A percentile compares a stretch with the other conserved stretches of the same genome.
Evolutionary conservation across 2,329 filamentous ascomycete genomes (phyloP).

Genomic region (Ophiostoma australiae): DNA sequence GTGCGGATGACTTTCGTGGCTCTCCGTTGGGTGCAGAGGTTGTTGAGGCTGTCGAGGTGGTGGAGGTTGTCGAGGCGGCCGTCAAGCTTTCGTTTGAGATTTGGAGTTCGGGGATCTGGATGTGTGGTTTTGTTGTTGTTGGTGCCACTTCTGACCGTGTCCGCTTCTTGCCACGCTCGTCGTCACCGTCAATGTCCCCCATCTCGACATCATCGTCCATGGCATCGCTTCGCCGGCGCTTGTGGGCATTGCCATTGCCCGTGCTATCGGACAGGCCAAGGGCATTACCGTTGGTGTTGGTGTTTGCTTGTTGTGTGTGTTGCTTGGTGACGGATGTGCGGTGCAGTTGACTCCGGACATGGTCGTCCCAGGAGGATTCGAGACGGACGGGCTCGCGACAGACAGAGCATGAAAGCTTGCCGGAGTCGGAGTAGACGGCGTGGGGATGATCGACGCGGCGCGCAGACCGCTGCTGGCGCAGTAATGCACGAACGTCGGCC

Average conservation of each 20-base stretch:
- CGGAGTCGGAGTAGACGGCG: slow-evolving; percentile 51
- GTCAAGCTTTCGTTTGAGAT: neutral
- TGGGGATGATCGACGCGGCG: slow-evolving; percentile 67
- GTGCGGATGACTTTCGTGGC: slow-evolving; percentile 23
- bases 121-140: neutral
- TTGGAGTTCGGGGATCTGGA: neutral
- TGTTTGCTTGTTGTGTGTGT: neutral
- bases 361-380: slow-evolving; percentile 62
- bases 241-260: neutral
- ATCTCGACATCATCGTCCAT: slow-evolving; percentile 27
- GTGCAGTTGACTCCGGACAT: slow-evolving; percentile 49
- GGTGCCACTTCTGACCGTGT: slow-evolving; percentile 29
- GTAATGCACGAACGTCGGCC: slow-evolving; percentile 73
- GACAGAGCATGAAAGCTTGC: slow-evolving; percentile 56
- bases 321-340: slow-evolving; percentile 26
- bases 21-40: slow-evolving; percentile 4
- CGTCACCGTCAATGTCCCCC: slow-evolving; percentile 22
- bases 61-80: neutral
- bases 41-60: neutral
- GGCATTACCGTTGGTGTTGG: neutral
- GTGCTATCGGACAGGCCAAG: neutral
- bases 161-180: slow-evolving; percentile 28
- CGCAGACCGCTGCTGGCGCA: slow-evolving; percentile 70
- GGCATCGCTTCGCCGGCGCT: slow-evolving; percentile 28
- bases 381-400: slow-evolving; percentile 62